Conservation (phyloP, 73 alveolate genomes). For the Tetrahymena malaccensis region DNA sequence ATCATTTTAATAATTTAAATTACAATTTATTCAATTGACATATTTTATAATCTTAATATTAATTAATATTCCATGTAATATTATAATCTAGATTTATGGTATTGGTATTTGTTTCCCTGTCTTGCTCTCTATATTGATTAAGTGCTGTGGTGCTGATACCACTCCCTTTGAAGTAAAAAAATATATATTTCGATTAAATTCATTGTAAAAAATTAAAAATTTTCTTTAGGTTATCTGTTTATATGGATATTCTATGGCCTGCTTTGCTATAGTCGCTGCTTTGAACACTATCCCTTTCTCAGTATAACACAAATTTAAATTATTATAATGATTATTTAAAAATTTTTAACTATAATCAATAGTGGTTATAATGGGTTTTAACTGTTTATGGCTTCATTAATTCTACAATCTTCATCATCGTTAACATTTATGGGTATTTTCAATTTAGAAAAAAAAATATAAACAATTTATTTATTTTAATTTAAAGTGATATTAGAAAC, state of each 20-base stretch:
- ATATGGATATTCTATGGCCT: background rate
- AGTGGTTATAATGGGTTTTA: background rate
- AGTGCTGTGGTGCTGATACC: background rate
- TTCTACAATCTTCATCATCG: background rate
- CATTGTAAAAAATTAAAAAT: background rate
- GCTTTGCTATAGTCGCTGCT: background rate
- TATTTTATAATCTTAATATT: background rate
- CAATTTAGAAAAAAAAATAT: background rate
- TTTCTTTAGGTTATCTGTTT: background rate
- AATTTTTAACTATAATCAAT: background rate
- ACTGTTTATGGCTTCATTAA: background rate
- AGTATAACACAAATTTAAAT: background rate
- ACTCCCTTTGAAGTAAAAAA: background rate
- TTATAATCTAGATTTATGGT: background rate
- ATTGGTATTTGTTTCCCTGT: background rate
- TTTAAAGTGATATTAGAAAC: background rate
- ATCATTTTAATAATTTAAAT: background rate
- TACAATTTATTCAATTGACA: background rate
- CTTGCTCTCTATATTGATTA: background rate
- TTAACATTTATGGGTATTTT: background rate
- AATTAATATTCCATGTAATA: background rate
- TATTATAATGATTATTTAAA: background rate
- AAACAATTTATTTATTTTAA: background rate
- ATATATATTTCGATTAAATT: background rate
- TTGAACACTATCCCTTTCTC: background rate